These are phyloP conservation scores for Cephalotrichum gorgonifer DNA, from an alignment of 2,329 filamentous ascomycete genomes.

Conservation along the genomic window DNA sequence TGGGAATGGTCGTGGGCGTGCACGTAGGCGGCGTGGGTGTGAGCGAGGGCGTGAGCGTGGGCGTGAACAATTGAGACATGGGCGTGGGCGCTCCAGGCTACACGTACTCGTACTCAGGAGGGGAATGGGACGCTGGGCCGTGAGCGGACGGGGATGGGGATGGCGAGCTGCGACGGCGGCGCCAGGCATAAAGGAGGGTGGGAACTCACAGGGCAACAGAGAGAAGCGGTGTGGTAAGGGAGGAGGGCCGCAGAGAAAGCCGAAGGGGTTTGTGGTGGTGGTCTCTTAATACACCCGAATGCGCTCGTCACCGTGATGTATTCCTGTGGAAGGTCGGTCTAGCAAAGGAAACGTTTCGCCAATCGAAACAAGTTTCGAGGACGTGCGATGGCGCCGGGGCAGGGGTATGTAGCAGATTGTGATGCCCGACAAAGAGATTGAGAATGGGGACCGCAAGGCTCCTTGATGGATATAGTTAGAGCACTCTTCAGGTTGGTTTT, in stretches of 20 bases:
- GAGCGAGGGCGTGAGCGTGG: background rate
- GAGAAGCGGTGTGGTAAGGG: background rate
- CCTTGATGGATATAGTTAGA: background rate
- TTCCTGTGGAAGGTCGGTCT: background rate
- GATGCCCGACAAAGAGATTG: background rate
- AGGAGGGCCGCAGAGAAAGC: background rate
- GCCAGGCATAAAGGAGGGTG: background rate
- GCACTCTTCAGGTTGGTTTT: background rate
- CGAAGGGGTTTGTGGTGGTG: background rate
- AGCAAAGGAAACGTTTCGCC: background rate
- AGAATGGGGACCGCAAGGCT: background rate
- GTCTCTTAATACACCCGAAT: background rate
- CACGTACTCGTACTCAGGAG: too few species aligned
- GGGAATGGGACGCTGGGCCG: background rate
- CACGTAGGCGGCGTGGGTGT: background rate
- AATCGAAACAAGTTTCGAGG: background rate
- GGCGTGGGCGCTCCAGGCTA: background rate
- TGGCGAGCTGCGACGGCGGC: conserved; percentile 1
- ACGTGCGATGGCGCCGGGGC: background rate
- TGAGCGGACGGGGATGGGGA: background rate
- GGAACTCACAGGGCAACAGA: background rate
- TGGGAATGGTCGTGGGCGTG: too few species aligned
- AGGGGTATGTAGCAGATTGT: background rate
- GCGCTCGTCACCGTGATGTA: background rate
- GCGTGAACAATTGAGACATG: background rate